Conservation (phyloP, 2,329 filamentous ascomycete species). For the Apiospora aurea region DNA sequence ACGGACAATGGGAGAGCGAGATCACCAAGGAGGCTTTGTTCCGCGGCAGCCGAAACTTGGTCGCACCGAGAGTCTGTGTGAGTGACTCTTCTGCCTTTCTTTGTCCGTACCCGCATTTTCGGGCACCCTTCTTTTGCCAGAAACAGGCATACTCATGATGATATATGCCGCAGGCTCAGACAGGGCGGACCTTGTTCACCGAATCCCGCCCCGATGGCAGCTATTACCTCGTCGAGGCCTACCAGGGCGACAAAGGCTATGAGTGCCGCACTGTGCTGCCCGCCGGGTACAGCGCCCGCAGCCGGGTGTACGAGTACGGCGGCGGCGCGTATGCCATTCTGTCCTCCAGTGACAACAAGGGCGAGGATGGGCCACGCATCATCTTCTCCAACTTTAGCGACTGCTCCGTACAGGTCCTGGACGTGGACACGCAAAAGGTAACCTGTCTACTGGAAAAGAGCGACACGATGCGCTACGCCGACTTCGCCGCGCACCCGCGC, state of each 20-base stretch:
- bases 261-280: conserved; percentile 51
- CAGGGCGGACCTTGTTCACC: conserved; percentile 47
- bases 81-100: not conserved
- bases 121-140: not conserved
- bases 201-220: conserved; percentile 50
- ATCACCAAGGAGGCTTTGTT: conserved; percentile 22
- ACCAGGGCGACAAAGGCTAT: conserved; percentile 30
- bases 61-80: conserved; percentile 24
- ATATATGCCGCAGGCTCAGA: conserved; percentile 19
- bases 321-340: conserved; percentile 52
- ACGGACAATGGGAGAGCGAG: conserved; percentile 13
- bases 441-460: conserved; percentile 40
- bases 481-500: conserved; percentile 52
- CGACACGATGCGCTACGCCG: conserved; percentile 50
- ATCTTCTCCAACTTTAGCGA: conserved; percentile 54
- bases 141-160: not conserved
- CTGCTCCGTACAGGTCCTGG: conserved; percentile 51
- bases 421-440: conserved; percentile 46
- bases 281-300: conserved; percentile 50
- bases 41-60: conserved; percentile 24
- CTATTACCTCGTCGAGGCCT: conserved; percentile 52
- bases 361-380: conserved; percentile 44
- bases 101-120: not conserved
- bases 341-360: not conserved
- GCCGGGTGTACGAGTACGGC: conserved; percentile 60